Conservation (phyloP, 345 rosid genomes). For the Sisymbrium irio region DNA sequence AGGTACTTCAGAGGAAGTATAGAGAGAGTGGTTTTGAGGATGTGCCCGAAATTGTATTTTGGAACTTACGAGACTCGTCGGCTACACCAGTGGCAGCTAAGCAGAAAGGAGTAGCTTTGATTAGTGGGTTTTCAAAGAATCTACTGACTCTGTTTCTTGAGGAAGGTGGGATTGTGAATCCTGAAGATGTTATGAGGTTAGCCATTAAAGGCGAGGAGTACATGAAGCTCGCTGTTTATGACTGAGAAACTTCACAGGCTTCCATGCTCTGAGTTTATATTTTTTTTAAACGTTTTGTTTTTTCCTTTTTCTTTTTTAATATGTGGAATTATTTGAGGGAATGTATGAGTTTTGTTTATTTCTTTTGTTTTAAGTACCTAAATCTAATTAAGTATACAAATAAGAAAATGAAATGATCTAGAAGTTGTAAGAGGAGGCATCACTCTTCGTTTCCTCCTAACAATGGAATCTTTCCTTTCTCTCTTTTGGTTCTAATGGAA, state of each 20-base stretch:
- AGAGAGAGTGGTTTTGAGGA: conserved; percentile 38
- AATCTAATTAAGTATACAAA: neutral
- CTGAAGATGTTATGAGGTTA: conserved; percentile 34
- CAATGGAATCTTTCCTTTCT: conserved; percentile 27
- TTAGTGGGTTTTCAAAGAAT: conserved; percentile 46
- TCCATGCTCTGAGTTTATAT: too few relatives aligned
- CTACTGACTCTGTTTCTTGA: conserved; percentile 40
- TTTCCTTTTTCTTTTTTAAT: neutral
- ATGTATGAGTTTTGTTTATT: neutral
- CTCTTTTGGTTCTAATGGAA: conserved; percentile 16
- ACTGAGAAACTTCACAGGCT: conserved; percentile 19
- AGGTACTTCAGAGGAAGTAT: conserved; percentile 43
- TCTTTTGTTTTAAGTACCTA: neutral
- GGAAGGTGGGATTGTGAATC: conserved; percentile 32
- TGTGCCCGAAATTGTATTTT: conserved; percentile 50
- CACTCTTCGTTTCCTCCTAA: conserved; percentile 21
- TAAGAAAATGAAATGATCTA: conserved; percentile 5
- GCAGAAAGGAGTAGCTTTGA: conserved; percentile 42
- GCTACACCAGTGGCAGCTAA: conserved; percentile 32
- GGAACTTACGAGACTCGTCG: conserved; percentile 37
- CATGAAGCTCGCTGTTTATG: conserved; percentile 31
- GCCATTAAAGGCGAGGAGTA: conserved; percentile 39
- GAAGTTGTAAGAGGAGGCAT: conserved; percentile 14
- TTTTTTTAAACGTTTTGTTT: too few relatives aligned
- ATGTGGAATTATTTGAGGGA: neutral